These are phyloP conservation scores for Lagenidium giganteum DNA, from an alignment of 352 stramenopile genomes.

Conservation along the genomic window DNA sequence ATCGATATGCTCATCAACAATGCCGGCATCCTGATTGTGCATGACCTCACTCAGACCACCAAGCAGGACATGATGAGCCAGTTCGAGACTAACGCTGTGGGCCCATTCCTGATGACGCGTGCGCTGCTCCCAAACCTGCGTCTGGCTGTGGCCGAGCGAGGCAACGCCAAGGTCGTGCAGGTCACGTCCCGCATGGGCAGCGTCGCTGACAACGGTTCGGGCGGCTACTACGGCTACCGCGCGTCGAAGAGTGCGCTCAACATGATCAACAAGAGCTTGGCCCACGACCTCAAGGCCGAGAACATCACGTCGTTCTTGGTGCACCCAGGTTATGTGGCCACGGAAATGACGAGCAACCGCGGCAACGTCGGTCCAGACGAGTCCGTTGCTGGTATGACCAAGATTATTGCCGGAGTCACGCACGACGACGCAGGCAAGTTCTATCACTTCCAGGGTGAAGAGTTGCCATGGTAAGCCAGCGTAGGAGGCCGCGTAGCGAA, in stretches of 20 bases:
- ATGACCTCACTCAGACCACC: no score
- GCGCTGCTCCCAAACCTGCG: no score
- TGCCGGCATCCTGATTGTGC: conserved; percentile 22
- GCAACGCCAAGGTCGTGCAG: conserved; percentile 26
- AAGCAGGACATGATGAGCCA: no score
- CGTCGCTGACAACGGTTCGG: conserved; percentile 31
- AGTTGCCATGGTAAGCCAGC: conserved; percentile 46
- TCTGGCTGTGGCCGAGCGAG: no score
- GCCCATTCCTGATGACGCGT: no score
- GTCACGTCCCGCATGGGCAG: conserved; percentile 46
- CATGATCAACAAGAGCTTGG: conserved; percentile 40
- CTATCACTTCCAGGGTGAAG: conserved; percentile 30
- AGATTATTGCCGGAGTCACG: conserved; percentile 23
- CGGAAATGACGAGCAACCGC: conserved; percentile 30
- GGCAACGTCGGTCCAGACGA: conserved; percentile 25
- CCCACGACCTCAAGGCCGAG: conserved; percentile 32
- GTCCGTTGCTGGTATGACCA: conserved; percentile 23
- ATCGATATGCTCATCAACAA: conserved; percentile 45
- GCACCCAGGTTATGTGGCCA: conserved; percentile 48
- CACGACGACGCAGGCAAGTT: conserved; percentile 37
- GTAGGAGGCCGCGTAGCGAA: no score
- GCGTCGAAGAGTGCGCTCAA: conserved; percentile 70
- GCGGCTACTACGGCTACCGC: conserved; percentile 54
- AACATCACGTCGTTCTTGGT: conserved; percentile 35
- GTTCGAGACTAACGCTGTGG: no score